A percentile compares a stretch with the other conserved stretches of the same genome.
Evolutionary conservation across 805 yeast genomes (phyloP).

Genomic region (Suhomyces xylopsoci): DNA sequence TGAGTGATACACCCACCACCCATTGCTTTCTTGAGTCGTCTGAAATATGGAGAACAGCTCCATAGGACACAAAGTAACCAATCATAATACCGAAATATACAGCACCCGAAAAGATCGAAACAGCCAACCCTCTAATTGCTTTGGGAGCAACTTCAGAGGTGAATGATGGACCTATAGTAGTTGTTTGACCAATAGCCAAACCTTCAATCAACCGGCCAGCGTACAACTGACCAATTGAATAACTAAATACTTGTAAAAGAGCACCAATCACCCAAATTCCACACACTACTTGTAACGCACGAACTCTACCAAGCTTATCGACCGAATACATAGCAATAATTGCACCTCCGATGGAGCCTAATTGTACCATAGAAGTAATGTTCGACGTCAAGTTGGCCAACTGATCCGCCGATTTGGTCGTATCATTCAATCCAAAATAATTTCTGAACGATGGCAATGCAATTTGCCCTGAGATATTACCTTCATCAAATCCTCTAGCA

Average conservation of each 20-base stretch:
- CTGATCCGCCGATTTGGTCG: slow-evolving; percentile 11
- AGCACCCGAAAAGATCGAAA: slow-evolving; percentile 23
- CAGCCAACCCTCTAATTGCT: slow-evolving; percentile 21
- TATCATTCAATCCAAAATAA: slow-evolving; percentile 18
- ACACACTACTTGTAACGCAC: slow-evolving; percentile 20
- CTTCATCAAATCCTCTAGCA: slow-evolving; percentile 25
- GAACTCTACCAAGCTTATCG: slow-evolving; percentile 21
- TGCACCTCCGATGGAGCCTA: slow-evolving; percentile 23
- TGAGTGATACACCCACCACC: slow-evolving; percentile 20
- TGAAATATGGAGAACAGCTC: slow-evolving; percentile 38
- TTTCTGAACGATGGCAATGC: slow-evolving; percentile 17
- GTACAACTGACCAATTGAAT: slow-evolving; percentile 20
- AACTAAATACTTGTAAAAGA: slow-evolving; percentile 16
- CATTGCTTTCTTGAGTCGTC: slow-evolving; percentile 14
- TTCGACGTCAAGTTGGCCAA: slow-evolving; percentile 21
- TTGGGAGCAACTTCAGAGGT: slow-evolving; percentile 23
- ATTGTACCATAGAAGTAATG: slow-evolving; percentile 24
- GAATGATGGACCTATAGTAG: slow-evolving; percentile 24
- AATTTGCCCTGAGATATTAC: slow-evolving; percentile 19
- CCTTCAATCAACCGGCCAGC: slow-evolving; percentile 25
- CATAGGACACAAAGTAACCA: slow-evolving; percentile 39
- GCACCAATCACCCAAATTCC: slow-evolving; percentile 20
- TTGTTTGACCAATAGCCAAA: slow-evolving; percentile 24
- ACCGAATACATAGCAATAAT: slow-evolving; percentile 23
- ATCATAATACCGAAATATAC: slow-evolving; percentile 22